Evolutionary conservation across 148 eudicot species (phyloP), one percentile per base, ranked within the genome.

Genomic region (Suaeda aralocaspica): DNA sequence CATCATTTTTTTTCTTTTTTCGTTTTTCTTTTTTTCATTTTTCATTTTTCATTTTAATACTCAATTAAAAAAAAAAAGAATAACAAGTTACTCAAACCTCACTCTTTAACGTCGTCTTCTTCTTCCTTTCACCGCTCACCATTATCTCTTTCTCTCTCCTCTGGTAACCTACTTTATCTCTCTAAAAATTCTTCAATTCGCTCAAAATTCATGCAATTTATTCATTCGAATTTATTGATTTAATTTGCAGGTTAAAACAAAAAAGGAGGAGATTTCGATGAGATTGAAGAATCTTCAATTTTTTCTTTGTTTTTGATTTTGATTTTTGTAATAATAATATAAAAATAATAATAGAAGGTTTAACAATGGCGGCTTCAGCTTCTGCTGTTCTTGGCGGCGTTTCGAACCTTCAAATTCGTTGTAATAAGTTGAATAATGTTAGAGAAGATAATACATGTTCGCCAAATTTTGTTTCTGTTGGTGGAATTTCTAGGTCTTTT

Each of bases 321-420:
- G 1, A 46, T 13, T 13, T 46, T 15, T 13, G 16, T 25, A 55
- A 5, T 24, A 16, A 12, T 1, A 21, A 12, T 21, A 55, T 5
- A 1, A 55, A 29, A 33, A 51, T 45, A 10, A 24, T 56, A 16
- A 15, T 14, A 18, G 68, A 15, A 41, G 68, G 69, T 42, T 52
- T 29, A 5, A 50, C 29, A 52, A 72, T 72, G 75, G 70, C 76
- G 65, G 57, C 58, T 30, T 58, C 77, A 24, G 77, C 62, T 58
- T 67, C 77, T 29, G 48, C 72, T 61, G 66, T 67, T 21, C 25
- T 57, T 31, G 57, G 77, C 18, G 71, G 71, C 22, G 70, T 74
- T 66, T 74, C 71, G 59, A 74, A 74, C 44, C 46, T 66, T 45
- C 45, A 57, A n/a, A 21, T 66, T 12, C 31, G 57, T 59, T 55